Percentiles rank a stretch among this genome's conserved stretches.
phyloP scores from a whole-genome alignment of 345 rosid species.

The Xanthoceras sorbifolium region DNA sequence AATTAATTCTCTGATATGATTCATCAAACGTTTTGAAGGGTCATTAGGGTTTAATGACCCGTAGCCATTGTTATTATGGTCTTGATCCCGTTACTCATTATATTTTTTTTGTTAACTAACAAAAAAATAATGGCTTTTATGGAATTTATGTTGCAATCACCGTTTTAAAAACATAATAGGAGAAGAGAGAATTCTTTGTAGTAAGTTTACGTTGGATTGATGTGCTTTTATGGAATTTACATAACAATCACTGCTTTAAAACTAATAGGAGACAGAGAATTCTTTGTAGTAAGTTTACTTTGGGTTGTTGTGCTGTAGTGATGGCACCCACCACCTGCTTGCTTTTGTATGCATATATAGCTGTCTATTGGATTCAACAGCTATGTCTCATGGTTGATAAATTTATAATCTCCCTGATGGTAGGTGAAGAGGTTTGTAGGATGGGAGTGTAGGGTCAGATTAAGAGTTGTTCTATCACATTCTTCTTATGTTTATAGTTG shows the following conservation, averaged over 20 bases:
- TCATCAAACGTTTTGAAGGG: not conserved
- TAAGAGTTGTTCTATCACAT: not conserved
- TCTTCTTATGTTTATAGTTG: not conserved
- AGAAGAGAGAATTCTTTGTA: no score
- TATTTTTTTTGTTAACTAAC: not conserved
- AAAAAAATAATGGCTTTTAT: no score
- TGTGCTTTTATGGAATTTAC: not conserved
- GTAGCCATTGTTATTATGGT: not conserved
- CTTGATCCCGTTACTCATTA: not conserved
- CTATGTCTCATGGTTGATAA: not conserved
- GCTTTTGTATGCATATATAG: not conserved
- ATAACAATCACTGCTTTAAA: not conserved
- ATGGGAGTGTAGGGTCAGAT: not conserved
- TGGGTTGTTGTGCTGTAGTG: constrained; percentile 17
- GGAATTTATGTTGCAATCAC: no score
- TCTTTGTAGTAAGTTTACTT: not conserved
- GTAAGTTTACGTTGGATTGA: no score
- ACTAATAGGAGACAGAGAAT: not conserved
- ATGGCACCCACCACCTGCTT: not conserved
- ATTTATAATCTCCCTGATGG: not conserved
- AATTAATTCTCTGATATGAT: not conserved
- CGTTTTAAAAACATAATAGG: no score
- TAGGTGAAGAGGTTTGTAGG: not conserved
- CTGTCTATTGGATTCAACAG: not conserved
- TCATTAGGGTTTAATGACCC: not conserved